phyloP scores from a whole-genome alignment of 1,284 basidiomycete genomes.

The Trichosporon coremiiforme region DNA sequence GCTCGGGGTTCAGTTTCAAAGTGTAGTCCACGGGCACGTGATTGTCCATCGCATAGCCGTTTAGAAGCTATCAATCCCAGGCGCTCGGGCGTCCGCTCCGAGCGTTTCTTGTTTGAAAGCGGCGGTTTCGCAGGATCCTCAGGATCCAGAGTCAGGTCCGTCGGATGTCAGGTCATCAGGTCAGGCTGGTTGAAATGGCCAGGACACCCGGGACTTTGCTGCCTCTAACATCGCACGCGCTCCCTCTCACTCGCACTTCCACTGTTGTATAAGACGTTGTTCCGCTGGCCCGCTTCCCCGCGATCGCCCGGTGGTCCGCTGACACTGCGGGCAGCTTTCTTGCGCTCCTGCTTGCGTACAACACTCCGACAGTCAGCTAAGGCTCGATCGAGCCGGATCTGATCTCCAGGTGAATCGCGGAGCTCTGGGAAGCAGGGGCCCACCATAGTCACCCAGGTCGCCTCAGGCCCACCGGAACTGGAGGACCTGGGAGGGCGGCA shows the following conservation, averaged over 20 bases:
- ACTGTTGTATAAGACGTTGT: not conserved
- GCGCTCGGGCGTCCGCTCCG: not conserved
- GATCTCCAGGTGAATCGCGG: not conserved
- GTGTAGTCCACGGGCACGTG: not conserved
- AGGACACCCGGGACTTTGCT: not conserved
- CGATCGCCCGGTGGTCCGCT: not conserved
- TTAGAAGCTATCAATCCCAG: not conserved
- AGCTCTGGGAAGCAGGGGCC: not conserved
- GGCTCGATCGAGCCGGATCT: not conserved
- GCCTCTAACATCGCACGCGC: too few species aligned
- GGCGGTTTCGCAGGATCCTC: not conserved
- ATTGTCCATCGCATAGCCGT: constrained; percentile 14
- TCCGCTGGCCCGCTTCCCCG: not conserved
- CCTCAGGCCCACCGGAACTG: not conserved
- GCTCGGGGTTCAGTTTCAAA: not conserved
- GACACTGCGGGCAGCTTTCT: not conserved
- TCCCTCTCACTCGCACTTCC: not conserved
- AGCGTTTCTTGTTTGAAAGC: constrained; percentile 13
- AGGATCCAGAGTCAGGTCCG: not conserved
- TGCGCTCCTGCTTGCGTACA: constrained; percentile 6
- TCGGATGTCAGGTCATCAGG: not conserved
- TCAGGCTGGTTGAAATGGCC: too few species aligned
- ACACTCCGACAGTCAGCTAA: not conserved
- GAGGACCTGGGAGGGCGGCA: not conserved
- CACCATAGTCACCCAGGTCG: not conserved